A percentile compares a stretch with the other conserved stretches of the same genome.
phyloP scores from a whole-genome alignment of 305 asterid species.

The Plantago rigida region DNA sequence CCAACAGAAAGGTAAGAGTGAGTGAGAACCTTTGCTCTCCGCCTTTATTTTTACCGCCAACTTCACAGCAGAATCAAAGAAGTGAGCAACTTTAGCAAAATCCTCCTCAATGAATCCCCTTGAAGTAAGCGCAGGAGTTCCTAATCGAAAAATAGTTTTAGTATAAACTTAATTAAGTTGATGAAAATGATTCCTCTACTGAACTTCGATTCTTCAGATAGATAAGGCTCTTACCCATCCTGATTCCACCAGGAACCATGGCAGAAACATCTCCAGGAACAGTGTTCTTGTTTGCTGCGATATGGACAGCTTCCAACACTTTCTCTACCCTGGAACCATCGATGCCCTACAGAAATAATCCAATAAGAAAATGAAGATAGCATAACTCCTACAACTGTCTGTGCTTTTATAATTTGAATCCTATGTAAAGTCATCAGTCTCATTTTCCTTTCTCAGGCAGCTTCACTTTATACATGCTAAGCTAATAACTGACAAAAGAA shows the following conservation, averaged over 20 bases:
- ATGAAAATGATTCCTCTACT: not conserved
- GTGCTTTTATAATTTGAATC: too few relatives aligned
- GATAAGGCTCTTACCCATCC: conserved; percentile 60
- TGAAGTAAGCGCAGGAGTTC: conserved; percentile 92
- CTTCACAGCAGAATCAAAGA: conserved; percentile 74
- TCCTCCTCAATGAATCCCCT: conserved; percentile 75
- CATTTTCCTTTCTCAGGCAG: too few relatives aligned
- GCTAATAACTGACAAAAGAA: conserved; percentile 1
- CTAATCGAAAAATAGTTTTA: conserved; percentile 27
- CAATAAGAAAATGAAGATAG: too few relatives aligned
- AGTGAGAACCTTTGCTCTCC: conserved; percentile 29
- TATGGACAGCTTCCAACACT: conserved; percentile 79
- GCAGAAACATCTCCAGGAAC: conserved; percentile 98
- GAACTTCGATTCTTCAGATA: conserved; percentile 7
- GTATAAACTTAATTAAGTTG: conserved; percentile 11
- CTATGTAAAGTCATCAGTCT: too few relatives aligned
- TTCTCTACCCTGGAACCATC: conserved; percentile 96
- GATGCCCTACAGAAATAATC: conserved; percentile 48
- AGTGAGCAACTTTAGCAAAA: conserved; percentile 78
- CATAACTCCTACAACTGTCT: too few relatives aligned
- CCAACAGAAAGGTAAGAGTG: conserved; percentile 18
- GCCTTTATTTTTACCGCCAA: conserved; percentile 76
- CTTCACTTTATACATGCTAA: too few relatives aligned
- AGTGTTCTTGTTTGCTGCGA: conserved; percentile 90
- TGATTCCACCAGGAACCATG: conserved; percentile 97